These are phyloP conservation scores for Pichia sp. DNA, from an alignment of 1,139 yeast genomes.

Conservation along the genomic window DNA sequence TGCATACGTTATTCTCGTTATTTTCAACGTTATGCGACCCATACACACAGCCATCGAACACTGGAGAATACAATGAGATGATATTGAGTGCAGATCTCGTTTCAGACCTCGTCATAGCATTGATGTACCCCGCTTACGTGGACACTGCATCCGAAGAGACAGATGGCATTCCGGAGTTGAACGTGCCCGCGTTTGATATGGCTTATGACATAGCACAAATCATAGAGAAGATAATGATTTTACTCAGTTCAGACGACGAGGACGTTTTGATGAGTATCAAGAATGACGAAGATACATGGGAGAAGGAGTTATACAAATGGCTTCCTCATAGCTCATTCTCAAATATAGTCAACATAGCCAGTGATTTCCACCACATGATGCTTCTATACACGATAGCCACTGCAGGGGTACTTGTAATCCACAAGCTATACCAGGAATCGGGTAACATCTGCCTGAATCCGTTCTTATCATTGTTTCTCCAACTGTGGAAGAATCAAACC, in stretches of 20 bases:
- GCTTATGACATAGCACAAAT: constrained; percentile 38
- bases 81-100: constrained; percentile 48
- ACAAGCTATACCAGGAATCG: constrained; percentile 39
- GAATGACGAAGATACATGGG: constrained; percentile 39
- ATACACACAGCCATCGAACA: constrained; percentile 59
- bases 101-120: constrained; percentile 45
- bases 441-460: constrained; percentile 48
- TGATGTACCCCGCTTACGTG: constrained; percentile 25
- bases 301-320: constrained; percentile 41
- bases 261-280: constrained; percentile 36
- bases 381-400: constrained; percentile 46
- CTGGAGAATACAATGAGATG: constrained; percentile 33
- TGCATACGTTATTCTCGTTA: constrained; percentile 21
- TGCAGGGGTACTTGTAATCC: constrained; percentile 43
- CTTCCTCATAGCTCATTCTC: constrained; percentile 38
- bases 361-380: constrained; percentile 31
- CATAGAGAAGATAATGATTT: constrained; percentile 33
- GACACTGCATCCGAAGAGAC: constrained; percentile 15
- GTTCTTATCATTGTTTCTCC: constrained; percentile 46
- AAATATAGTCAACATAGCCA: constrained; percentile 20
- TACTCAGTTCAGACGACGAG: constrained; percentile 43
- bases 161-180: neutral
- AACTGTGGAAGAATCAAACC: constrained; percentile 60
- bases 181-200: constrained; percentile 31
- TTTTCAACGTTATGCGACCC: constrained; percentile 54